A percentile compares a stretch with the other conserved stretches of the same genome.
Evolutionary conservation across 768 basidiomycete genomes (phyloP).

Genomic region (Phlebiopsis flavidoalba): DNA sequence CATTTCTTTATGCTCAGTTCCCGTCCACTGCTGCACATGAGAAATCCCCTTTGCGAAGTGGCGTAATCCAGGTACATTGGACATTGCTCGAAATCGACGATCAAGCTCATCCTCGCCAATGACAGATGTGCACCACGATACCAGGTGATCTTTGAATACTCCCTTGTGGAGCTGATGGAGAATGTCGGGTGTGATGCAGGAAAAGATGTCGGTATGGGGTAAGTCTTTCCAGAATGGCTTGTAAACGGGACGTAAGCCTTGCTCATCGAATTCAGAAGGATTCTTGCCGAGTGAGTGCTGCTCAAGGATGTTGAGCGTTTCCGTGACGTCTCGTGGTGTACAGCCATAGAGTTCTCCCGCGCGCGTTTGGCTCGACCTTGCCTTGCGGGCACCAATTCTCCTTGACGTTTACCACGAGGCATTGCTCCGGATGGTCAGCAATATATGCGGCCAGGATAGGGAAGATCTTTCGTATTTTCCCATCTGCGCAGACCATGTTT

Average conservation of each 20-base stretch:
- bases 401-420: constrained; percentile 9
- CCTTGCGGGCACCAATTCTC: constrained; percentile 9
- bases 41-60: constrained; percentile 40
- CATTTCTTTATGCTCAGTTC: constrained; percentile 32
- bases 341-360: neutral
- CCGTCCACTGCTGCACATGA: constrained; percentile 35
- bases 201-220: constrained; percentile 34
- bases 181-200: constrained; percentile 31
- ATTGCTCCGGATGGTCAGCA: constrained; percentile 21
- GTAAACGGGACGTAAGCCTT: constrained; percentile 10
- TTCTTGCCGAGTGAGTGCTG: neutral
- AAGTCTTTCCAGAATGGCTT: constrained; percentile 29
- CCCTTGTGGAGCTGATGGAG: constrained; percentile 46
- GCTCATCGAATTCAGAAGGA: neutral
- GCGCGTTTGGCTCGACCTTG: neutral
- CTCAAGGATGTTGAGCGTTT: neutral
- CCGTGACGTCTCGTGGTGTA: neutral
- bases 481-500: constrained; percentile 15
- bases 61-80: constrained; percentile 26
- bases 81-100: constrained; percentile 25
- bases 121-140: constrained; percentile 28
- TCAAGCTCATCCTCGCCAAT: constrained; percentile 26
- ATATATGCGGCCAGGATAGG: constrained; percentile 17
- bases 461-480: constrained; percentile 4
- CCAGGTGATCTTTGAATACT: constrained; percentile 38